Percentiles rank a stretch among this genome's conserved stretches.
Conservation (phyloP, 2,329 filamentous ascomycete species). For the Macrophomina phaseolina region DNA sequence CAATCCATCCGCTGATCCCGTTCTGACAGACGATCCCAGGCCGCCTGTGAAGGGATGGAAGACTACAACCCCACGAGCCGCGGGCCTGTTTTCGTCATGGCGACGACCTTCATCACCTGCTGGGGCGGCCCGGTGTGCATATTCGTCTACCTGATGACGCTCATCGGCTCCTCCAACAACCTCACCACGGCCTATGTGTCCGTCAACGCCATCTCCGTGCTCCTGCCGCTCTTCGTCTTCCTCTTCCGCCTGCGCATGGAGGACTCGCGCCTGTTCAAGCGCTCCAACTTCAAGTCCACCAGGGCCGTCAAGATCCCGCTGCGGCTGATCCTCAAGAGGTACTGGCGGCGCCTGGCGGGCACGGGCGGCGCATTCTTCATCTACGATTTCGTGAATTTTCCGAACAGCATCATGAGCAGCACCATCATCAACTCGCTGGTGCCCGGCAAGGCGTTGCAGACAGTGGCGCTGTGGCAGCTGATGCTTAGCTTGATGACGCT, state of each 20-base stretch:
- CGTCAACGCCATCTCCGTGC: conserved; percentile 52
- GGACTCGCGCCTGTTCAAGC: conserved; percentile 51
- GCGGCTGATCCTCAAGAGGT: conserved; percentile 51
- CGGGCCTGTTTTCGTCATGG: conserved; percentile 11
- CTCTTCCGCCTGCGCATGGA: conserved; percentile 59
- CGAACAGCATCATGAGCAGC: conserved; percentile 55
- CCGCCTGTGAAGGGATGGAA: conserved; percentile 46
- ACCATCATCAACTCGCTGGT: conserved; percentile 51
- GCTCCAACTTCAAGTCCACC: conserved; percentile 39
- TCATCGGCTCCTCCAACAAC: conserved; percentile 39
- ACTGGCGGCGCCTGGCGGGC: conserved; percentile 57
- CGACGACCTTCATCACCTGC: conserved; percentile 14
- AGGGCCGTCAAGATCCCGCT: conserved; percentile 59
- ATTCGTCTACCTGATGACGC: conserved; percentile 49
- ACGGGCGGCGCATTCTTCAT: conserved; percentile 57
- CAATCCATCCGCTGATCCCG: conserved; percentile 40
- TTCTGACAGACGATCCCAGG: conserved; percentile 59
- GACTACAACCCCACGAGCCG: conserved; percentile 53
- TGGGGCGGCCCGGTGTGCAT: conserved; percentile 17
- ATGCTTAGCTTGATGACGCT: conserved; percentile 53
- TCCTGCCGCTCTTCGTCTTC: conserved; percentile 55
- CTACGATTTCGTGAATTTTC: conserved; percentile 55
- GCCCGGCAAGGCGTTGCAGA: conserved; percentile 46
- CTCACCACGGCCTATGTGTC: conserved; percentile 49
- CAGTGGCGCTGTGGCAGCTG: conserved; percentile 57